Percentiles rank a stretch among this genome's conserved stretches.
These are phyloP conservation scores for Protomyces macrosporus DNA, from an alignment of 1,139 yeast genomes.

Conservation along the genomic window DNA sequence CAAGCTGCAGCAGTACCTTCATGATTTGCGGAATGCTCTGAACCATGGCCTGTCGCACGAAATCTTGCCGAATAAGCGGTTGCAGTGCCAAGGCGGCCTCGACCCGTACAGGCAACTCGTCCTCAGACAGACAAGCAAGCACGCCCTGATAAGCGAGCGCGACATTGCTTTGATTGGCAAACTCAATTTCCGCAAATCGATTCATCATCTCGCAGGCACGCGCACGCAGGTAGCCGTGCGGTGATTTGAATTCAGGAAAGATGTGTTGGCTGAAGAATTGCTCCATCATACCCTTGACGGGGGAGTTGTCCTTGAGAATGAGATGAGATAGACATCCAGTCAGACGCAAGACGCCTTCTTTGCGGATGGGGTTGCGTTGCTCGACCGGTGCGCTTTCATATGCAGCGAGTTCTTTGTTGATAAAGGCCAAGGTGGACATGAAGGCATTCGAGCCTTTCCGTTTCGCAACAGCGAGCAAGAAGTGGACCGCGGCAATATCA, in stretches of 20 bases:
- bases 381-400: constrained; percentile 45
- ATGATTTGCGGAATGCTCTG: constrained; percentile 70
- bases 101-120: constrained; percentile 69
- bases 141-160: constrained; percentile 62
- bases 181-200: constrained; percentile 61
- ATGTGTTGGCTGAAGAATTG: constrained; percentile 57
- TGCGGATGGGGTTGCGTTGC: constrained; percentile 59
- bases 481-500: constrained; percentile 76
- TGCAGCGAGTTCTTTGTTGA: constrained; percentile 47
- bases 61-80: constrained; percentile 60
- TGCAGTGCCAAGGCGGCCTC: constrained; percentile 85
- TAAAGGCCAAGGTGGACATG: constrained; percentile 60
- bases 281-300: constrained; percentile 64
- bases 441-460: constrained; percentile 61
- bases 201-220: constrained; percentile 76
- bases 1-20: constrained; percentile 68
- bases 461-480: constrained; percentile 63
- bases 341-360: constrained; percentile 76
- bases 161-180: constrained; percentile 45
- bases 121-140: constrained; percentile 52
- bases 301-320: constrained; percentile 52
- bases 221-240: constrained; percentile 69
- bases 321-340: constrained; percentile 66
- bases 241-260: constrained; percentile 64
- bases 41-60: constrained; percentile 63